These are phyloP conservation scores for Wickerhamomyces pijperi DNA, from an alignment of 805 yeast species.

Conservation along the genomic window DNA sequence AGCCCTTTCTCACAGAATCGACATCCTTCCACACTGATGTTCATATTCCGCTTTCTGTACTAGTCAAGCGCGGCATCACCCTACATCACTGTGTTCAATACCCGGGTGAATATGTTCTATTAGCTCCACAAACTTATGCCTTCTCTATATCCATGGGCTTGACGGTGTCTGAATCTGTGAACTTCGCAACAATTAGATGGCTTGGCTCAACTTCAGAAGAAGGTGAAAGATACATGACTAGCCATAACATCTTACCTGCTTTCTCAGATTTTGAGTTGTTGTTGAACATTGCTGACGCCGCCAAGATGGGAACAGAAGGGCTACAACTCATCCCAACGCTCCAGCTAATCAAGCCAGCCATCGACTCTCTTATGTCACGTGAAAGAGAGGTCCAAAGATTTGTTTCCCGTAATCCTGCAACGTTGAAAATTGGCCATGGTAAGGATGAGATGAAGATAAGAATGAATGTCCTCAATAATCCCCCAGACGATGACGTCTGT, in stretches of 20 bases:
- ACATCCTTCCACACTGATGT: constrained; percentile 28
- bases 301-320: no score
- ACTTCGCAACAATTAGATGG: constrained; percentile 51
- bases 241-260: constrained; percentile 37
- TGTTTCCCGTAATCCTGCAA: no score
- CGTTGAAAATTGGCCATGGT: no score
- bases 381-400: no score
- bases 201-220: constrained; percentile 31
- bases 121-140: constrained; percentile 45
- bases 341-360: not conserved
- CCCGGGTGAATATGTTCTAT: constrained; percentile 51
- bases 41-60: constrained; percentile 36
- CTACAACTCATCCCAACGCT: no score
- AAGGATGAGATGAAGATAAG: no score
- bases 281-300: constrained; percentile 27
- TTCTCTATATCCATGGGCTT: constrained; percentile 43
- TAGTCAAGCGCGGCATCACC: constrained; percentile 37
- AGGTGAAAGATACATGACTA: constrained; percentile 39
- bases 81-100: constrained; percentile 39
- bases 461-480: no score
- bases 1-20: no score
- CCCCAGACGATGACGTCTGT: not conserved
- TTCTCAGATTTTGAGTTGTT: constrained; percentile 41
- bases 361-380: not conserved
- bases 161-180: constrained; percentile 41